phyloP scores from a whole-genome alignment of 1,139 yeast genomes.

The Scheffersomyces lignicola region DNA sequence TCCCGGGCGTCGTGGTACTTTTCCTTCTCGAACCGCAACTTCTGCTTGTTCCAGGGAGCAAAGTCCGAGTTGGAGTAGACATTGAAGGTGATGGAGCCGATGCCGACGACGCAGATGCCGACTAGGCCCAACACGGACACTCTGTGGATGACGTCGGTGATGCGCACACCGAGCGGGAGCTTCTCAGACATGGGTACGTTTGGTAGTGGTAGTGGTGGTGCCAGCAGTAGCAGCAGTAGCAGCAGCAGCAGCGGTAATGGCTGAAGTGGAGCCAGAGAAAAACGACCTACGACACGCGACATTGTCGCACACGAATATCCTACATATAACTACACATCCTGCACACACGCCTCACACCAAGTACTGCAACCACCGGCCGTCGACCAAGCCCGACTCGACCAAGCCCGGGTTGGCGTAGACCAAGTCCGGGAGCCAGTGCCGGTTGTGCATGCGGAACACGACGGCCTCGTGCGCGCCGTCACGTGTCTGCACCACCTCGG shows the following conservation, averaged over 20 bases:
- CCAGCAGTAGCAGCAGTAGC: too few species aligned
- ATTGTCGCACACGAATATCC: too few species aligned
- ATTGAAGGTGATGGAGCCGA: slow-evolving; percentile 63
- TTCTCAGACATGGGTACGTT: slow-evolving; percentile 33
- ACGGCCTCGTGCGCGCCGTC: slow-evolving; percentile 20
- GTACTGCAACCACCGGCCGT: slow-evolving; percentile 41
- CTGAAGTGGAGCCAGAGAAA: too few species aligned
- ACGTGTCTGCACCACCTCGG: slow-evolving; percentile 26
- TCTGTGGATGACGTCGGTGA: slow-evolving; percentile 83
- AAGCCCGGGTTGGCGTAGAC: slow-evolving; percentile 45
- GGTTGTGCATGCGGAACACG: slow-evolving; percentile 40
- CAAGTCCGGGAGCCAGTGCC: slow-evolving; percentile 43
- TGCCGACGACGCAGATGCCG: slow-evolving; percentile 53
- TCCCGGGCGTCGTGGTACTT: slow-evolving; percentile 32
- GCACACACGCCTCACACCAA: too few species aligned
- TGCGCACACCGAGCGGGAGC: slow-evolving; percentile 49
- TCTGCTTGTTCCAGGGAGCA: slow-evolving; percentile 43
- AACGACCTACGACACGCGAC: too few species aligned
- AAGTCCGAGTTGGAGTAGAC: slow-evolving; percentile 57
- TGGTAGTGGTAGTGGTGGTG: not conserved
- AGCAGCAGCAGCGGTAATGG: too few species aligned
- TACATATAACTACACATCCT: too few species aligned
- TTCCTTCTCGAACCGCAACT: slow-evolving; percentile 38
- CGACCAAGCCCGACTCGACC: slow-evolving; percentile 35
- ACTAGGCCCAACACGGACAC: slow-evolving; percentile 73